Evolutionary conservation across 176 grass and related monocot species (phyloP).

Genomic region (Tillandsia leiboldiana): DNA sequence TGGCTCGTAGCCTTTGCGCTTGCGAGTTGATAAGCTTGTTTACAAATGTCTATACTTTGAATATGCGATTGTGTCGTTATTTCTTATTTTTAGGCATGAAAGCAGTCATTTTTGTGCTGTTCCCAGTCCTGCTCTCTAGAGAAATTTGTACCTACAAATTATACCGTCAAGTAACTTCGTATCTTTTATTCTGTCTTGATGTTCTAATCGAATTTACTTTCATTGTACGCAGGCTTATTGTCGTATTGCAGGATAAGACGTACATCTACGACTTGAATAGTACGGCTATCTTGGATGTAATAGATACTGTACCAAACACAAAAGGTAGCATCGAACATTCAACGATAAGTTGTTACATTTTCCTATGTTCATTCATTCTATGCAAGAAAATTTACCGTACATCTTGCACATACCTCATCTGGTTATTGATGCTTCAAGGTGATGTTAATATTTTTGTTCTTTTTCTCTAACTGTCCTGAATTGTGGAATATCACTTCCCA

Average conservation of each 20-base stretch:
- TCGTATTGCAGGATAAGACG: constrained; percentile 79
- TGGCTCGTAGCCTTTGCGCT: too few species aligned
- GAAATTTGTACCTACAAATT: too few species aligned
- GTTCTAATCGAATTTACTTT: constrained; percentile 27
- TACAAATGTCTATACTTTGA: too few species aligned
- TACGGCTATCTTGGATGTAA: constrained; percentile 69
- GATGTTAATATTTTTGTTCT: not conserved
- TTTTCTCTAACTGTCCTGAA: not conserved
- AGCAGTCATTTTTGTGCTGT: too few species aligned
- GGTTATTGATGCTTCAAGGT: not conserved
- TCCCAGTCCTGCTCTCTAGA: too few species aligned
- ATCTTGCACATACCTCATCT: not conserved
- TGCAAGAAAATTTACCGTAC: not conserved
- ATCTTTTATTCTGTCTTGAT: not conserved
- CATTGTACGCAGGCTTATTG: constrained; percentile 80
- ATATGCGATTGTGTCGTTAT: too few species aligned
- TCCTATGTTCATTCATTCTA: not conserved
- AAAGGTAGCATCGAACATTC: constrained; percentile 40
- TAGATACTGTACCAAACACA: constrained; percentile 70
- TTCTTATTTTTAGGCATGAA: too few species aligned
- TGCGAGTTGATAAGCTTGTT: too few species aligned
- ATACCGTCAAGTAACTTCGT: too few species aligned
- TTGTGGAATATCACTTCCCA: not conserved
- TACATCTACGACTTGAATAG: constrained; percentile 88
- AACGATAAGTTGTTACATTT: not conserved